phyloP scores from a whole-genome alignment of 1,139 yeast species.

The Geotrichum citri-aurantii region DNA sequence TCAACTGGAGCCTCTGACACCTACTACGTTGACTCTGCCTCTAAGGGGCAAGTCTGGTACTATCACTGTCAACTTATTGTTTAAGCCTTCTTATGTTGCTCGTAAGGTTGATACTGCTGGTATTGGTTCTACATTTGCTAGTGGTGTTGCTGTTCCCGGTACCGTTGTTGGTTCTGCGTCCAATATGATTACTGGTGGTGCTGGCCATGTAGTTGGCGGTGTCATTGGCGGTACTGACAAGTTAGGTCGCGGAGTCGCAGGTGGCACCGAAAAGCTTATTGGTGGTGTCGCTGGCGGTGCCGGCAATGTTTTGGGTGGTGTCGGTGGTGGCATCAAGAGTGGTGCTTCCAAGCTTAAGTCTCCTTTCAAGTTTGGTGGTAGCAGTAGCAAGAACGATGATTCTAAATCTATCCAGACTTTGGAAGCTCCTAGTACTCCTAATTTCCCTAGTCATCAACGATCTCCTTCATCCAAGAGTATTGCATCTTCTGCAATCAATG shows the following conservation, averaged over 20 bases:
- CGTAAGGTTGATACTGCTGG: constrained; percentile 33
- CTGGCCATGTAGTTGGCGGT: constrained; percentile 41
- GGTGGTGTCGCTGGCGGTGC: constrained; percentile 19
- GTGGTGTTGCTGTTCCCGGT: constrained; percentile 23
- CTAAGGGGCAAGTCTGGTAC: constrained; percentile 52
- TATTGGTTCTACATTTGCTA: constrained; percentile 26
- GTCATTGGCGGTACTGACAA: constrained; percentile 37
- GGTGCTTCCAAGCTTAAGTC: constrained; percentile 1
- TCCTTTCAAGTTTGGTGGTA: neutral
- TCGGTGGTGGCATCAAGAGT: constrained; percentile 1
- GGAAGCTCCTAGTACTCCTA: neutral
- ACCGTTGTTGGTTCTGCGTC: constrained; percentile 31
- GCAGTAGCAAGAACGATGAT: neutral
- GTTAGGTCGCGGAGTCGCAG: constrained; percentile 24
- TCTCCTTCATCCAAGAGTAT: constrained; percentile 20
- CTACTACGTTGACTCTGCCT: constrained; percentile 49
- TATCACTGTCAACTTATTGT: constrained; percentile 52
- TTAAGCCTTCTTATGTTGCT: constrained; percentile 64
- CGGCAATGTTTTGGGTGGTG: constrained; percentile 23
- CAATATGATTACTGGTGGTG: constrained; percentile 40
- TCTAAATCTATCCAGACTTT: neutral
- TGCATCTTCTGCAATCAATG: constrained; percentile 20
- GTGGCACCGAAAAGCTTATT: constrained; percentile 4
- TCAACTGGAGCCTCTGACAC: constrained; percentile 55
- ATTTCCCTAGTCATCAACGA: constrained; percentile 13